Percentiles rank a stretch among this genome's conserved stretches.
Evolutionary conservation across 306 rosid genomes (phyloP).

Genomic region (Rubus parviflorus): DNA sequence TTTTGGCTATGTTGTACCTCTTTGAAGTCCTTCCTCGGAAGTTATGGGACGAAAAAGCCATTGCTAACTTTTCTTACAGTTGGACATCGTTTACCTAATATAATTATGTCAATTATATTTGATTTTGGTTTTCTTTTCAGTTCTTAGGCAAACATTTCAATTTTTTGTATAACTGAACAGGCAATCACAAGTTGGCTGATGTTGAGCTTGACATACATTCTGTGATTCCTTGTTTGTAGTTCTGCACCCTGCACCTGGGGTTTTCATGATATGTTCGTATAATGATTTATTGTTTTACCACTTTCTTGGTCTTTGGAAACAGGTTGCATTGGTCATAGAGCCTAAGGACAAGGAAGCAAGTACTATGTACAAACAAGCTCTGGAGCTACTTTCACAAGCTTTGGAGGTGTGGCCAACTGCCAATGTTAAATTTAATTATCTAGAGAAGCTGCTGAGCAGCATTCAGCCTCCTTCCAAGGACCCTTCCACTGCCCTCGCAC

Average conservation of each 20-base stretch:
- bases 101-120: background rate
- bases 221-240: background rate
- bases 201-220: slow-evolving; percentile 3
- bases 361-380: slow-evolving; percentile 92
- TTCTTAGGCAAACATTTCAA: background rate
- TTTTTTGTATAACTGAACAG: background rate
- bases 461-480: slow-evolving; percentile 99
- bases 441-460: slow-evolving; percentile 93
- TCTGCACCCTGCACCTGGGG: background rate
- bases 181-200: background rate
- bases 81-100: background rate
- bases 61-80: background rate
- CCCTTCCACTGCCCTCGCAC: slow-evolving; percentile 96
- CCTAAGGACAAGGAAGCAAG: slow-evolving; percentile 98
- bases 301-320: slow-evolving; percentile 34
- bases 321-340: slow-evolving; percentile 98
- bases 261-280: background rate
- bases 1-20: background rate
- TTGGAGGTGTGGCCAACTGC: slow-evolving; percentile 99
- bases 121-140: background rate
- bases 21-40: background rate
- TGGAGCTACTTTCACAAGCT: slow-evolving; percentile 94
- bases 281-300: slow-evolving; percentile 20
- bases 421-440: slow-evolving; percentile 90
- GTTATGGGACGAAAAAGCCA: background rate